A percentile compares a stretch with the other conserved stretches of the same genome.
Conservation (phyloP, 495 filamentous ascomycete species). For the Tuber magnatum region DNA sequence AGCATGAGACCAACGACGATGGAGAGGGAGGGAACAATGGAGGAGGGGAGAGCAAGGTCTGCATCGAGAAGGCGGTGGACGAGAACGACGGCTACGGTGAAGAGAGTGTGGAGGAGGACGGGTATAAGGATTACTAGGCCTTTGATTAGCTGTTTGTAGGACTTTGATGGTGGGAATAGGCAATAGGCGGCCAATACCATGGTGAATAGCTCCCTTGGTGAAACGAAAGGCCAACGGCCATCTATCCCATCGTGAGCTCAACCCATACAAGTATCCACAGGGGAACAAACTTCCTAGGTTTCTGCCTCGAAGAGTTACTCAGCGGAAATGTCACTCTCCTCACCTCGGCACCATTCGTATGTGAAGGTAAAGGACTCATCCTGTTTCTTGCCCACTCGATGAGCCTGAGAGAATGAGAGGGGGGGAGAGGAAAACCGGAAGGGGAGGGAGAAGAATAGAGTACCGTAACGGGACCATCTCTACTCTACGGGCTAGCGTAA, state of each 20-base stretch:
- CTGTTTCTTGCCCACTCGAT: not conserved
- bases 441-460: not conserved
- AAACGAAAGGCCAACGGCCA: constrained; percentile 70
- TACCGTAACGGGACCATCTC: not conserved
- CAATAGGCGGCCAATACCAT: constrained; percentile 33
- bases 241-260: constrained; percentile 42
- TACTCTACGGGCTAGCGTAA: not conserved
- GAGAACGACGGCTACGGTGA: constrained; percentile 58
- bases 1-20: constrained; percentile 78
- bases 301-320: constrained; percentile 50
- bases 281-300: constrained; percentile 49
- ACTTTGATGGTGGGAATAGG: not conserved
- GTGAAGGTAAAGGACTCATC: not conserved
- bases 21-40: constrained; percentile 66
- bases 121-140: constrained; percentile 52
- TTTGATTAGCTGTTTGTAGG: not conserved
- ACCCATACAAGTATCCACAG: not conserved
- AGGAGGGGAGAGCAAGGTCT: constrained; percentile 56
- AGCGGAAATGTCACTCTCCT: constrained; percentile 45
- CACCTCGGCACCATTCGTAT: constrained; percentile 1
- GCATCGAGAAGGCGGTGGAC: constrained; percentile 53
- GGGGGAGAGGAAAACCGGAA: not conserved
- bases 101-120: constrained; percentile 57
- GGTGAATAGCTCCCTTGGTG: constrained; percentile 69
- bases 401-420: not conserved